A percentile compares a stretch with the other conserved stretches of the same genome.
Evolutionary conservation across 2,329 filamentous ascomycete species (phyloP).

Genomic region (Graphium sp.): DNA sequence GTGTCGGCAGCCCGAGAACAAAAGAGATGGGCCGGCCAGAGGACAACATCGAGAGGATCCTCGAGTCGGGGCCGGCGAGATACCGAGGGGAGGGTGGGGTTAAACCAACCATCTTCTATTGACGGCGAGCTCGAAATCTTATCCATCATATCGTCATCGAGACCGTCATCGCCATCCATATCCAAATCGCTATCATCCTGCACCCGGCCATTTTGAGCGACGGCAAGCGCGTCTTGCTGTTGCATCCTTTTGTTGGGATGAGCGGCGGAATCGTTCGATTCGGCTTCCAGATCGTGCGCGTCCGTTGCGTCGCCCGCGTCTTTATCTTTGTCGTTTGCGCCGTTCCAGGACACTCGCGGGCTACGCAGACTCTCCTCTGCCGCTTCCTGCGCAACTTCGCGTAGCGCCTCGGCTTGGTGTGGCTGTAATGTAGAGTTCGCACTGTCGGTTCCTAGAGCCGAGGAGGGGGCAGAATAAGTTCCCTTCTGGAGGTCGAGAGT

Average conservation of each 20-base stretch:
- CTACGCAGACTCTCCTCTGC: constrained; percentile 54
- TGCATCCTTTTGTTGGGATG: constrained; percentile 15
- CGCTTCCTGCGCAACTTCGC: constrained; percentile 62
- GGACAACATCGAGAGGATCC: constrained; percentile 25
- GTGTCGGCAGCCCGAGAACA: too few relatives aligned
- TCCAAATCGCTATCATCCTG: constrained; percentile 48
- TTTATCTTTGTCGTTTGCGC: constrained; percentile 15
- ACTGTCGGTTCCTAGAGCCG: too few relatives aligned
- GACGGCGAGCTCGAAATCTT: constrained; percentile 97
- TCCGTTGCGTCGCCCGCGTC: constrained; percentile 21
- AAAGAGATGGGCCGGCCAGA: too few relatives aligned
- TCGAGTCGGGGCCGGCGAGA: constrained; percentile 22
- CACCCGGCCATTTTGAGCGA: constrained; percentile 43
- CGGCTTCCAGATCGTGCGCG: constrained; percentile 5
- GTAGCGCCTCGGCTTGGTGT: constrained; percentile 74
- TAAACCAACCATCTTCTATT: constrained; percentile 94
- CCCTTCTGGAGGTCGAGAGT: too few relatives aligned
- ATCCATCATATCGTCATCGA: constrained; percentile 92
- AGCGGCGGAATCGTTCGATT: constrained; percentile 8
- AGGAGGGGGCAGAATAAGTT: too few relatives aligned
- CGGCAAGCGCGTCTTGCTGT: constrained; percentile 39
- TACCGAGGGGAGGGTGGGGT: constrained; percentile 9
- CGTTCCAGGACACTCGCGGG: constrained; percentile 39
- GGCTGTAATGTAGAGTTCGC: too few relatives aligned
- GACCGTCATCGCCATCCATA: constrained; percentile 54